Evolutionary conservation across 2,329 filamentous ascomycete species (phyloP).

Genomic region (Colletotrichum kahawae): DNA sequence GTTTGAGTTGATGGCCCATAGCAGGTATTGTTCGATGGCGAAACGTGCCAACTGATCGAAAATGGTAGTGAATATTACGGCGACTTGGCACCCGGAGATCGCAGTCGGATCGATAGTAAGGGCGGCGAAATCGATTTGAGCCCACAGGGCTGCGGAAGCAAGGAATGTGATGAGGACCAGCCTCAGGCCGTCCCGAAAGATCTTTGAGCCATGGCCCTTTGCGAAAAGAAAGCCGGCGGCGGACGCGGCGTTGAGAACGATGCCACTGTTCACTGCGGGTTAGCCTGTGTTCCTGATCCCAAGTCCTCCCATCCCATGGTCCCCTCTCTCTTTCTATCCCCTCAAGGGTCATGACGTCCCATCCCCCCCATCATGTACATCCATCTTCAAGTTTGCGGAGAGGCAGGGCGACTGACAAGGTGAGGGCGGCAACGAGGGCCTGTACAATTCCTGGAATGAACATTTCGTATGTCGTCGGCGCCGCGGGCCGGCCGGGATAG

Average conservation of each 20-base stretch:
- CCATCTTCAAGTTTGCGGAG: not conserved
- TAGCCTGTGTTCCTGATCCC: conserved; percentile 27
- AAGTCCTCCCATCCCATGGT: not conserved
- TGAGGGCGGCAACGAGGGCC: conserved; percentile 58
- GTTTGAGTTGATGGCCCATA: conserved; percentile 53
- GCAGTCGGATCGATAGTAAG: conserved; percentile 51
- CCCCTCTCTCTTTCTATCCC: not conserved
- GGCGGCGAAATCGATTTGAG: conserved; percentile 54
- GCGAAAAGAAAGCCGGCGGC: conserved; percentile 49
- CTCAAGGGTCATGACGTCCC: not conserved
- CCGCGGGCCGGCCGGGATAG: conserved; percentile 30
- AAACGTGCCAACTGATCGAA: conserved; percentile 64
- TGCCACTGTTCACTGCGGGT: conserved; percentile 46
- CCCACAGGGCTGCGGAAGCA: conserved; percentile 57
- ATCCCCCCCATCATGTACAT: not conserved
- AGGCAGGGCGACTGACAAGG: conserved; percentile 49
- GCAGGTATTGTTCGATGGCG: conserved; percentile 57
- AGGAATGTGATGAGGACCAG: conserved; percentile 66
- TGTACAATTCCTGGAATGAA: conserved; percentile 47
- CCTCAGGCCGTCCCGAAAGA: conserved; percentile 65
- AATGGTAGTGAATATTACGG: conserved; percentile 54
- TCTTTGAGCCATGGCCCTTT: conserved; percentile 51
- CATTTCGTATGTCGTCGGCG: conserved; percentile 42
- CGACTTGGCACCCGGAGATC: conserved; percentile 53
- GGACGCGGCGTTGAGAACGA: conserved; percentile 57